Percentiles rank a stretch among this genome's conserved stretches.
Evolutionary conservation across 2,329 filamentous ascomycete genomes (phyloP).

Genomic region (Trichophyton equinum): DNA sequence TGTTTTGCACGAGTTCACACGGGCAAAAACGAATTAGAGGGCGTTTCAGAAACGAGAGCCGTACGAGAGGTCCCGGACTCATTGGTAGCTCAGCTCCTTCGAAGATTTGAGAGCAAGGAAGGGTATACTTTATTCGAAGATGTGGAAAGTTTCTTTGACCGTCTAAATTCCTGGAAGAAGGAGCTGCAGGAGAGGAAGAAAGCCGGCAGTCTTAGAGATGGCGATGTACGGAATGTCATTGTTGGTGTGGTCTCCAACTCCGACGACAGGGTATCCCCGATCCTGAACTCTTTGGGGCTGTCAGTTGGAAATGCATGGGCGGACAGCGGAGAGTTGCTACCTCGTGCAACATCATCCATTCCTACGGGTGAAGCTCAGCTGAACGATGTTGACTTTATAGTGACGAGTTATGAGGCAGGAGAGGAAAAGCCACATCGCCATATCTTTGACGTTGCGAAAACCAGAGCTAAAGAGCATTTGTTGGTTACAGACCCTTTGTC

Average conservation of each 20-base stretch:
- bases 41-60: slow-evolving; percentile 3
- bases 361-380: slow-evolving; percentile 12
- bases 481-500: slow-evolving; percentile 2
- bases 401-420: slow-evolving; percentile 37
- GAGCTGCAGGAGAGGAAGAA: slow-evolving; percentile 8
- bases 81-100: slow-evolving; percentile 24
- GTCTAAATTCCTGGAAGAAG: slow-evolving; percentile 19
- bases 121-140: slow-evolving; percentile 33
- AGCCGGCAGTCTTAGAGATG: not conserved
- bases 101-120: slow-evolving; percentile 28
- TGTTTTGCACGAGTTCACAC: slow-evolving; percentile 24
- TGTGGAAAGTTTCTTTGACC: slow-evolving; percentile 25
- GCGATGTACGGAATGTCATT: slow-evolving; percentile 23
- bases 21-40: slow-evolving; percentile 9
- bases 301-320: slow-evolving; percentile 25
- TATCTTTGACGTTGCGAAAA: slow-evolving; percentile 30
- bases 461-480: slow-evolving; percentile 19
- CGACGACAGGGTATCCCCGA: slow-evolving; percentile 31
- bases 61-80: slow-evolving; percentile 21
- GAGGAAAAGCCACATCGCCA: slow-evolving; percentile 31
- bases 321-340: slow-evolving; percentile 17
- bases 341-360: slow-evolving; percentile 14
- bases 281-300: slow-evolving; percentile 30
- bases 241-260: slow-evolving; percentile 37
- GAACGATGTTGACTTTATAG: slow-evolving; percentile 32